Evolutionary conservation across 768 basidiomycete genomes (phyloP).

Genomic region (Amanita brunnescens): DNA sequence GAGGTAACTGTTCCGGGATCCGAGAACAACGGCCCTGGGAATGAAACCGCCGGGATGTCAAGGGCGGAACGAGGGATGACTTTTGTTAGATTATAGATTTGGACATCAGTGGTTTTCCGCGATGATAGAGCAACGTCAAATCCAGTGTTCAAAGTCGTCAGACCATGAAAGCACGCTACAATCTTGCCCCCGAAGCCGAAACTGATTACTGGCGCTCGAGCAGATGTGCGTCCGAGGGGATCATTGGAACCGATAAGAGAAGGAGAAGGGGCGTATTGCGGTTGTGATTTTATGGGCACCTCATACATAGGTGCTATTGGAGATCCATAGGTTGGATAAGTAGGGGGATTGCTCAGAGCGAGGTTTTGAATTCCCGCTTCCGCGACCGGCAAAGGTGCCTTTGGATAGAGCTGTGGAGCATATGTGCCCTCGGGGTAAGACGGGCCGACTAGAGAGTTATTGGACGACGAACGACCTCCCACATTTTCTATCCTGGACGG

Average conservation of each 20-base stretch:
- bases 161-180: slow-evolving; percentile 80
- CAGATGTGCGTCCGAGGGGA: slow-evolving; percentile 64
- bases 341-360: slow-evolving; percentile 16
- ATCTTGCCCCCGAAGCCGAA: slow-evolving; percentile 95
- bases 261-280: slow-evolving; percentile 76
- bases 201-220: slow-evolving; percentile 69
- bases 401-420: slow-evolving; percentile 18
- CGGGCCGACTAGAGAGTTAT: slow-evolving; percentile 28
- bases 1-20: slow-evolving; percentile 61
- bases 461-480: slow-evolving; percentile 37
- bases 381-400: slow-evolving; percentile 11
- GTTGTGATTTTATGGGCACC: slow-evolving; percentile 29
- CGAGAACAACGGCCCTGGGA: slow-evolving; percentile 82
- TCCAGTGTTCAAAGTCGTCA: slow-evolving; percentile 55
- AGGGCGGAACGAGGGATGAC: slow-evolving; percentile 62
- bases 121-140: slow-evolving; percentile 73
- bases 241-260: slow-evolving; percentile 78
- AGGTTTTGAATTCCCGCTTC: slow-evolving; percentile 7
- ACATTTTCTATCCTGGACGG: slow-evolving; percentile 12
- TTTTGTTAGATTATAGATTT: slow-evolving; percentile 58
- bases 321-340: not conserved
- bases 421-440: slow-evolving; percentile 29
- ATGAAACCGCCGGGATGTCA: slow-evolving; percentile 44
- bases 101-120: slow-evolving; percentile 59
- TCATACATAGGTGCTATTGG: slow-evolving; percentile 20